Conservation (phyloP, 148 eudicot species). For the Beta vulgaris region DNA sequence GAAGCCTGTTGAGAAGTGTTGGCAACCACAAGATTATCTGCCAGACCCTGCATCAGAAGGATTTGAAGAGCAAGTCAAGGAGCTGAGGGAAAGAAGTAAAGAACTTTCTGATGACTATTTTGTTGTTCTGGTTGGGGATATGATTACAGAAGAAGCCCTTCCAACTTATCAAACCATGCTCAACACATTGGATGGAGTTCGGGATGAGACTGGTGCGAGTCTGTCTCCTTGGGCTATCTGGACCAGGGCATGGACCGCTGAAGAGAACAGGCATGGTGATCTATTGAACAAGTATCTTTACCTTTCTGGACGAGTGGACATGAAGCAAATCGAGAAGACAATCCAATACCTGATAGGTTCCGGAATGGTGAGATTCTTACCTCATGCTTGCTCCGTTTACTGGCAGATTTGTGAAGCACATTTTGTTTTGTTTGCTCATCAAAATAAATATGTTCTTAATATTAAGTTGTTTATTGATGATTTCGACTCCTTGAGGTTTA, state of each 20-base stretch:
- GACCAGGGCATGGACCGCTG: slow-evolving; percentile 51
- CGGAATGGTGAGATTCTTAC: slow-evolving; percentile 39
- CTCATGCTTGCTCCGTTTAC: not conserved
- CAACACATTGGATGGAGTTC: slow-evolving; percentile 47
- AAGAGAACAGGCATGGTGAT: slow-evolving; percentile 50
- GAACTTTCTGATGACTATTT: slow-evolving; percentile 46
- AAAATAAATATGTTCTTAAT: not conserved
- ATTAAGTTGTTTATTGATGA: not conserved
- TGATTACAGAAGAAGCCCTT: slow-evolving; percentile 56
- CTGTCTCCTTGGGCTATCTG: slow-evolving; percentile 47
- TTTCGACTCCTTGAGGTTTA: not conserved
- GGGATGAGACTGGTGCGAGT: slow-evolving; percentile 51
- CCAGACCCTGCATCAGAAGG: slow-evolving; percentile 42
- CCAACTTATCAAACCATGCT: slow-evolving; percentile 50
- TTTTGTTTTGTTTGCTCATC: not conserved
- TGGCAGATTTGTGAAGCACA: not conserved
- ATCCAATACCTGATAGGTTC: slow-evolving; percentile 50
- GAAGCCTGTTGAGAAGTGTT: slow-evolving; percentile 40
- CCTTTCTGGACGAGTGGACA: slow-evolving; percentile 49
- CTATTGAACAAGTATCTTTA: slow-evolving; percentile 52
- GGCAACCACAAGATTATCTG: slow-evolving; percentile 53
- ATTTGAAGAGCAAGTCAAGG: slow-evolving; percentile 42
- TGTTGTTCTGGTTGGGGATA: slow-evolving; percentile 51
- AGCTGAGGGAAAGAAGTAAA: slow-evolving; percentile 37
- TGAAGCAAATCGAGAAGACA: slow-evolving; percentile 49